phyloP scores from a whole-genome alignment of 106 monocot genomes.

The Iris macrosiphon region DNA sequence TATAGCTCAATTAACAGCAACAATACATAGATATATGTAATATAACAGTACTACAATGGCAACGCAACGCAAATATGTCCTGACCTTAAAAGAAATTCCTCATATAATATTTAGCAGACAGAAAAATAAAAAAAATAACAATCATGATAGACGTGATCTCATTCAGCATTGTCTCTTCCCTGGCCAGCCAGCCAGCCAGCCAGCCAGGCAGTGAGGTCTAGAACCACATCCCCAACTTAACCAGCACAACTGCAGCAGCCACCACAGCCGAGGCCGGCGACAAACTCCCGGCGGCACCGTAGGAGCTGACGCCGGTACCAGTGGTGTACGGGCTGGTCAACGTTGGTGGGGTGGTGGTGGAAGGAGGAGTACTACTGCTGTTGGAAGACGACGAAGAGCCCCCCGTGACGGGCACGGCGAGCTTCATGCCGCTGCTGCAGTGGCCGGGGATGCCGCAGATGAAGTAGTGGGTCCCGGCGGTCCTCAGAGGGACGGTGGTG shows the following conservation, averaged over 20 bases:
- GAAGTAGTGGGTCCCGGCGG: conserved; percentile 20
- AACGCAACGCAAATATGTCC: no score
- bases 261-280: not conserved
- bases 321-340: not conserved
- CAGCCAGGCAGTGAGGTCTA: no score
- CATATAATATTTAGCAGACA: no score
- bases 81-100: no score
- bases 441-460: conserved; percentile 18
- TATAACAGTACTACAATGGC: no score
- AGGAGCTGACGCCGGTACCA: no score
- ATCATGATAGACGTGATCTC: no score
- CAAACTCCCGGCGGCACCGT: not conserved
- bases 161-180: no score
- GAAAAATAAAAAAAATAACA: no score
- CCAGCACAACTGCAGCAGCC: not conserved
- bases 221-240: not conserved
- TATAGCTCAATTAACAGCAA: no score
- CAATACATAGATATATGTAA: no score
- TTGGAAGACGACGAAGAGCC: not conserved
- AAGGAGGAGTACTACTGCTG: not conserved
- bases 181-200: no score
- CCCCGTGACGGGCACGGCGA: conserved; percentile 21
- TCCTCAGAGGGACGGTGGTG: conserved; percentile 16
- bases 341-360: not conserved
- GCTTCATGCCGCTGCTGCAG: conserved; percentile 34